Conservation (phyloP, 352 stramenopile genomes). For the Pythium vanterpoolii region DNA sequence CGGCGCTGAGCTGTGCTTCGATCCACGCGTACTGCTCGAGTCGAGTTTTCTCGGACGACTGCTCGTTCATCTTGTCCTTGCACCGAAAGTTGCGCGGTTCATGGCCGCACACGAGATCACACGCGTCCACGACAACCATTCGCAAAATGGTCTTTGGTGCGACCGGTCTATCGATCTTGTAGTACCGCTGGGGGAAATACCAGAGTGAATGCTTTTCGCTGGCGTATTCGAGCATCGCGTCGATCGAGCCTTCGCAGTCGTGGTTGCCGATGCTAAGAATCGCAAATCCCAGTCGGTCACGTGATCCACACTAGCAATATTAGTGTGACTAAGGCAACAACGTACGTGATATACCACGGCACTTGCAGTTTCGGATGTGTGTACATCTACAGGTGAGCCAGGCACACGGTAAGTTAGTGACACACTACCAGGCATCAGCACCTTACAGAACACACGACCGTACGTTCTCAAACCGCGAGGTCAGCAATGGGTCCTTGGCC, state of each 20-base stretch:
- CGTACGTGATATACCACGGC: conserved; percentile 86
- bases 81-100: conserved; percentile 77
- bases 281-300: neutral
- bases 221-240: conserved; percentile 79
- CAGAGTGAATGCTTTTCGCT: conserved; percentile 63
- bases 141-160: conserved; percentile 77
- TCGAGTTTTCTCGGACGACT: conserved; percentile 58
- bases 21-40: conserved; percentile 78
- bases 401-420: neutral
- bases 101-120: conserved; percentile 79
- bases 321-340: neutral
- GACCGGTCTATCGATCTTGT: conserved; percentile 72
- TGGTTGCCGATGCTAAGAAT: conserved; percentile 80
- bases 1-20: conserved; percentile 50
- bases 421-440: neutral
- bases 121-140: conserved; percentile 77
- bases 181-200: conserved; percentile 80
- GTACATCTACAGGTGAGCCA: conserved; percentile 56
- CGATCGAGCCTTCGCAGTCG: conserved; percentile 82
- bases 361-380: conserved; percentile 52
- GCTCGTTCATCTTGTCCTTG: conserved; percentile 71
- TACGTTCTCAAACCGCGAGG: conserved; percentile 70
- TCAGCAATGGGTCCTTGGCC: conserved; percentile 50
- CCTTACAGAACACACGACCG: neutral
- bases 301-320: neutral